Base-by-base conservation (phyloP, 805 yeast species). In the Komagataella ulmi region DNA sequence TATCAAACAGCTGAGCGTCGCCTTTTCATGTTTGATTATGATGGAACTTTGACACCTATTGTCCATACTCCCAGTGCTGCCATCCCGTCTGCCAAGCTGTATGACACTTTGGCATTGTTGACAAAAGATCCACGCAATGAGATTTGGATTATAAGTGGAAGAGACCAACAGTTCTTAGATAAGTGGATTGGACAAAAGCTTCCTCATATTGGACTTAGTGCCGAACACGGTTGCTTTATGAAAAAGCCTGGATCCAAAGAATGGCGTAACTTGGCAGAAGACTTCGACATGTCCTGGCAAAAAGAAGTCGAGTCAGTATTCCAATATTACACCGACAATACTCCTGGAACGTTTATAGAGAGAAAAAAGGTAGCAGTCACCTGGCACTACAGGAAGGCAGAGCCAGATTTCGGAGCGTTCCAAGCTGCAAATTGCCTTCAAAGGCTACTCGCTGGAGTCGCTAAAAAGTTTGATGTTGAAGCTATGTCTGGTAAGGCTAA, bases 51-150 rank as follows among this genome's bases (percentile, higher is more conserved):
- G 58, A 88, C 99, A 0, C 98, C 98, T 12, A 93, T 93, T 61
- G 99, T 93, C 3, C 77, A 81, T 45, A 98, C 93, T 59, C 99
- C 99, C 1, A 88, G 91, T n/a, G 97, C 98, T 0, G 99, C 99
- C 0, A 85, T 93, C 46, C 99, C 99, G 2, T 81, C 96, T 0
- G 81, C 83, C 3, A 75, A 84, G 57, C 71, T 93, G 47, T 73
- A 79, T 51, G 66, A 72, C 7, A 78, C 85, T 10, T 66, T 93
- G 53, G 72, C 76, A 24, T 69, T 72, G 30, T 72, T 93, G 51
- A 73, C 84, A 2, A 71, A 73, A 12, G 98, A 91, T 64, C 88
- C 91, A 6, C 73, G 73, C 54, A 93, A 93, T 67, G 83, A 81
- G 63, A 82, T 93, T 46, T 93, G 99, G 99, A 80, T 93, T 56